Evolutionary conservation across 2,329 filamentous ascomycete species (phyloP), one percentile per base, ranked within the genome.

Genomic region (Coleophoma crateriformis): DNA sequence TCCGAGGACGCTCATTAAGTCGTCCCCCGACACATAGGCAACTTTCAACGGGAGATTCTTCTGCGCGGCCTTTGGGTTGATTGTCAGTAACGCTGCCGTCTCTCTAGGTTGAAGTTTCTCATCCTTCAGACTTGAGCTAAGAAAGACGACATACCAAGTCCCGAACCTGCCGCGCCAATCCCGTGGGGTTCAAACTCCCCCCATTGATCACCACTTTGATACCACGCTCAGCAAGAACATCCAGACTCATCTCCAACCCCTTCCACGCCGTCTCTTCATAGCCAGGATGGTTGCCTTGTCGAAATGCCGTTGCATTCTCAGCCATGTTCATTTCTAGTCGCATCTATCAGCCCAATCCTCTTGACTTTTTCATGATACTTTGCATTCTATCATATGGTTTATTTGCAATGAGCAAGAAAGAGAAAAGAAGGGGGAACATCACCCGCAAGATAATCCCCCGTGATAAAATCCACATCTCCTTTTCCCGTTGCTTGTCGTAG

Each of bases 151-250:
- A 27, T 37, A 71, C 68, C 52, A 78, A 53, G 7, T 66, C 59
- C 1, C 68, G 61, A 0, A 73, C 67, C 46, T 73, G 72, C 46
- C 72, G 57, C 2, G 78, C 75, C 14, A 83, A 57, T 0, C 72
- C 76, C 50, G 68, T 68, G 0, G 79, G 79, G 50, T 82, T 71
- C 56, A 72, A 66, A 34, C 73, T 72, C 2, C 77, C 77, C 3
- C 75, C 76, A 58, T 79, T 79, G 45, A 77, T 65, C 39, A 76
- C 66, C 11, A 79, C 67, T 50, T 73, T 74, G 61, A 78, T 77
- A 0, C 65, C 56, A 48, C 74, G 69, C 46, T 71, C 61, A 3
- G 69, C 68, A 22, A 79, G 64, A 3, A 74, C 60, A 12, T 75
- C 66, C 4, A 79, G 32, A 19, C 47, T 44, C 44, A 34, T 19